Evolutionary conservation across 2,329 filamentous ascomycete species (phyloP).

Genomic region (Drechslerella coelobrocha): DNA sequence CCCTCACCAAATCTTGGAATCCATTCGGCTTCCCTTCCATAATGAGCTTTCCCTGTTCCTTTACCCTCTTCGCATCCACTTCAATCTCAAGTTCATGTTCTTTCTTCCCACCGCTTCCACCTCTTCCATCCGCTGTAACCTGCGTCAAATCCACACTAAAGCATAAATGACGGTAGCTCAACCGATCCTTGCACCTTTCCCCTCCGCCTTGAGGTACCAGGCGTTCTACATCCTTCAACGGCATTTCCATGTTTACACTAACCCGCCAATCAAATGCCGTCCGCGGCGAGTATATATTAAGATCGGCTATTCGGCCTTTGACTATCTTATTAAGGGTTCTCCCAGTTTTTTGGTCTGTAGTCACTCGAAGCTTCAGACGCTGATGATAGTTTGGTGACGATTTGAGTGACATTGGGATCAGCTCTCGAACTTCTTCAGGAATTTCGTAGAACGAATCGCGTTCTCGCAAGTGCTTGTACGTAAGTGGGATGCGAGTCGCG

Average conservation of each 20-base stretch:
- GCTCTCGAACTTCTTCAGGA: conserved; percentile 65
- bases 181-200: conserved; percentile 82
- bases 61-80: conserved; percentile 68
- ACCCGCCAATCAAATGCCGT: conserved; percentile 87
- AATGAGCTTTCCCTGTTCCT: conserved; percentile 70
- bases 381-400: conserved; percentile 38
- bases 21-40: conserved; percentile 64
- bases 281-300: conserved; percentile 83
- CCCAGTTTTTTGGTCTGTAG: conserved; percentile 74
- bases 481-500: conserved; percentile 67
- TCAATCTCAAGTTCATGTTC: conserved; percentile 85
- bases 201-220: conserved; percentile 61
- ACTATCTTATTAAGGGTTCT: conserved; percentile 81
- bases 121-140: conserved; percentile 63
- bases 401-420: conserved; percentile 68
- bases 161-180: conserved; percentile 86
- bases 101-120: conserved; percentile 61
- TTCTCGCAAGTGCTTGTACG: conserved; percentile 83
- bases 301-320: conserved; percentile 84
- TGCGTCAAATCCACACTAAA: conserved; percentile 95
- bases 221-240: conserved; percentile 72
- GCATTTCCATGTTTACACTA: conserved; percentile 93
- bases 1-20: conserved; percentile 73
- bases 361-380: conserved; percentile 73
- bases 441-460: conserved; percentile 84